Conservation (phyloP, 2,329 filamentous ascomycete species). For the Xylariaceae sp. region DNA sequence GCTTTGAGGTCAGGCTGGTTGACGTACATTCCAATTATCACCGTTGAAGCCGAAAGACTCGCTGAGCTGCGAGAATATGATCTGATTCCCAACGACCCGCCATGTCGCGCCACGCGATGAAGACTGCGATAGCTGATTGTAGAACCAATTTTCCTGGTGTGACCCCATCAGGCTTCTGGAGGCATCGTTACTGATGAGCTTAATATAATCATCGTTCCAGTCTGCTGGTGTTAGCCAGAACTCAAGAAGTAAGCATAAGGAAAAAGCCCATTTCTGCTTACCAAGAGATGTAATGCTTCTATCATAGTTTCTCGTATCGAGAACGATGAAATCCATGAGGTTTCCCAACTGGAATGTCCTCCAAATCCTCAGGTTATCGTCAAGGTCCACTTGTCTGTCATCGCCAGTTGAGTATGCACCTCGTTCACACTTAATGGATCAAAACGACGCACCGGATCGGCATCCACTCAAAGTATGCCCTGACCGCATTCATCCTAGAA, state of each 20-base stretch:
- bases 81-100: slow-evolving; percentile 68
- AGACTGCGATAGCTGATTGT: slow-evolving; percentile 52
- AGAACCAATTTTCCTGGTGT: slow-evolving; percentile 73
- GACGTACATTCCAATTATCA: slow-evolving; percentile 31
- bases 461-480: slow-evolving; percentile 67
- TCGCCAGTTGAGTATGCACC: slow-evolving; percentile 12
- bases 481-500: slow-evolving; percentile 68
- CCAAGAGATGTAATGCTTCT: slow-evolving; percentile 53
- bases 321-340: slow-evolving; percentile 62
- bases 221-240: slow-evolving; percentile 31
- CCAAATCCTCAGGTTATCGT: slow-evolving; percentile 67
- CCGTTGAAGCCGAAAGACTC: slow-evolving; percentile 27
- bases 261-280: slow-evolving; percentile 7
- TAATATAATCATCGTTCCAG: slow-evolving; percentile 60
- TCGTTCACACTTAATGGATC: slow-evolving; percentile 16
- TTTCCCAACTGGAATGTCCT: slow-evolving; percentile 61
- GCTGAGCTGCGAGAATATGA: slow-evolving; percentile 57
- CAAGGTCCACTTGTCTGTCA: slow-evolving; percentile 56
- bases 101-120: slow-evolving; percentile 63
- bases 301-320: slow-evolving; percentile 67
- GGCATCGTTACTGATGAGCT: slow-evolving; percentile 60
- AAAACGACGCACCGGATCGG: slow-evolving; percentile 40
- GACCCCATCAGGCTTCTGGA: slow-evolving; percentile 67
- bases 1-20: slow-evolving; percentile 1
- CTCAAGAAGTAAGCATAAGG: neutral